phyloP scores from a whole-genome alignment of 768 basidiomycete species.

The Collybia sordida region DNA sequence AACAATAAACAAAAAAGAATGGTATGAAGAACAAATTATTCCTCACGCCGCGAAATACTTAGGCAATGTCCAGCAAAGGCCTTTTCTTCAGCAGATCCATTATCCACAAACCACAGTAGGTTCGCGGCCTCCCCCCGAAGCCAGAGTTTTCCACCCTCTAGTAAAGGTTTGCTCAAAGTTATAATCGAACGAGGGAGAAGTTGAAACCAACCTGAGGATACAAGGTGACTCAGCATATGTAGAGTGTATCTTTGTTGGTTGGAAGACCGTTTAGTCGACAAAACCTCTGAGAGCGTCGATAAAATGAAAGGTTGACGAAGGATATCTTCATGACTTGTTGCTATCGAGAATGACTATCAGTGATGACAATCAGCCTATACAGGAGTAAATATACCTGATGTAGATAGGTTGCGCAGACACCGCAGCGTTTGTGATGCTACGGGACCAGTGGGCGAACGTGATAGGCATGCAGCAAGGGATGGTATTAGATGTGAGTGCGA shows the following conservation, averaged over 20 bases:
- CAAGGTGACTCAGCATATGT: slow-evolving; percentile 13
- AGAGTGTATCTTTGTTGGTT: slow-evolving; percentile 18
- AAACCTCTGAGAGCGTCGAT: slow-evolving; percentile 7
- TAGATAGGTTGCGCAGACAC: slow-evolving; percentile 16
- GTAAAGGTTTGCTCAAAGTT: neutral
- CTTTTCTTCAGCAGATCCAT: slow-evolving; percentile 14
- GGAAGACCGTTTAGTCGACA: slow-evolving; percentile 6
- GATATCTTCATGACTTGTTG: slow-evolving; percentile 8
- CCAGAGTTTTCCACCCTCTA: slow-evolving; percentile 12
- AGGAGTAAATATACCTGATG: slow-evolving; percentile 4
- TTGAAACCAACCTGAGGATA: slow-evolving; percentile 5
- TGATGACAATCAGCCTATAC: neutral
- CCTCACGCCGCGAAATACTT: too few species aligned
- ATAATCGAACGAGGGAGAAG: neutral
- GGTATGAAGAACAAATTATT: too few species aligned
- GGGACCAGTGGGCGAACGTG: slow-evolving; percentile 4
- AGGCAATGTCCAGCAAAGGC: too few species aligned
- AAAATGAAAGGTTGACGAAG: slow-evolving; percentile 5
- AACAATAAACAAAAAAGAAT: too few species aligned
- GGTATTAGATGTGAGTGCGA: slow-evolving; percentile 7
- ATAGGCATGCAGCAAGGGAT: slow-evolving; percentile 11
- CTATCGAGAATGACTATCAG: neutral
- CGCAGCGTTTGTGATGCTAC: slow-evolving; percentile 14
- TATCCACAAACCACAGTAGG: slow-evolving; percentile 14
- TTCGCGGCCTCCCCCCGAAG: slow-evolving; percentile 6